Evolutionary conservation across 2,329 filamentous ascomycete species (phyloP), one percentile per base, ranked within the genome.

Genomic region (Diaporthe batatas): DNA sequence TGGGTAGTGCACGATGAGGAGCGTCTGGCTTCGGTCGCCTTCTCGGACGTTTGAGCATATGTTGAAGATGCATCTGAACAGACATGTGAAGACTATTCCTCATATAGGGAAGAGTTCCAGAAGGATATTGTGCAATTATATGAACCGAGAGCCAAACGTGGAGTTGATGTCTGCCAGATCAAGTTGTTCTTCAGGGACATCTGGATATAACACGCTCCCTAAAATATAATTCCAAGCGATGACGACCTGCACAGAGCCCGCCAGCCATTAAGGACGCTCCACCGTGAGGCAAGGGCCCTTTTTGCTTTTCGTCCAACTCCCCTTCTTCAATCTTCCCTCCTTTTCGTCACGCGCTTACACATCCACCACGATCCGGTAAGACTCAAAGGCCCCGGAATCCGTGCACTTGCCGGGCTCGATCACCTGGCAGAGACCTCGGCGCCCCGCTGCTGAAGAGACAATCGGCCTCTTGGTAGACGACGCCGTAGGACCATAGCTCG

Each of bases 281-380:
- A 49, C 59, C 25, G 29, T 11, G 39, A 65, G 16, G 16, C 34
- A 47, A 16, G 25, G 23, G 42, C 42, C 42, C n/a, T 34, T 23
- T 2, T 34, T 34, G 11, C 8, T 11, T 25, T 29, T 21, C 14
- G 5, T 29, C 36, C 25, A 18, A 8, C 18, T 14, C 21, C 2
- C 21, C 12, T 14, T n/a, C 12, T 14, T 16, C 23, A 57, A 11
- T 2, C 7, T 7, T 8, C 3, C 6, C 11, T 11, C 14, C n/a
- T n/a, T 6, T 6, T 12, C 16, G 3, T 6, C 67, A 6, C 11
- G 10, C 39, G 11, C 12, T 6, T 62, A 73, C 18, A 73, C n/a
- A 32, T 73, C 57, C 16, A 73, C 54, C 54, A 53, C 36, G 18
- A 73, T 55, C 14, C 36, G 55, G 25, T 62, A 73, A 5, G 68